Evolutionary conservation across 768 basidiomycete species (phyloP), one percentile per base, ranked within the genome.

Genomic region (Pholiota conissans): DNA sequence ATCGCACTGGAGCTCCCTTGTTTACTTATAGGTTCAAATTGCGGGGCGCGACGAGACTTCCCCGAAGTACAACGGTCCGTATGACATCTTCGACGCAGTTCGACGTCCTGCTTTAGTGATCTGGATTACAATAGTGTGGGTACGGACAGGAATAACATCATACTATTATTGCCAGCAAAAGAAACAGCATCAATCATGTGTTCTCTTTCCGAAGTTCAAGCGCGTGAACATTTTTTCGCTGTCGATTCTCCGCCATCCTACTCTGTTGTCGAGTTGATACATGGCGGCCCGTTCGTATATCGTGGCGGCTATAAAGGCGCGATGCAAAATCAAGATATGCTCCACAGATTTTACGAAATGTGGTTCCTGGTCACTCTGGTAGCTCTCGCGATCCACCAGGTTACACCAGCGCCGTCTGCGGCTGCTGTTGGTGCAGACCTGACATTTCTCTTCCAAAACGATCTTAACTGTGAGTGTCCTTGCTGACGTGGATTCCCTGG

Each of bases 371-470:
- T 52, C 50, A 35, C 48, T 24, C 49, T 57, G 10, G 42, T 52
- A 29, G 37, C 50, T 28, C 50, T 57, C 22, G 56, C 49, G 3
- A 26, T 58, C 37, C 57, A 26, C 29, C 42, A 53, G 42, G 32
- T 49, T 14, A 53, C 59, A 5, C 48, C 63, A 29, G 47, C 55
- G 4, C 59, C 65, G 6, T 67, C 62, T 20, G 42, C 62, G 1
- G 52, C 47, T 34, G 52, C n/a, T 28, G 56, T 68, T 26, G 64
- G 63, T 4, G 58, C 65, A 16, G 69, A 68, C 50, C 45, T 74
- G 28, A 67, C 65, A 2, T 61, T 74, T 29, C 60, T 72, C 10
- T 69, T 70, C 56, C 73, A 73, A 63, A 73, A 72, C 48, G 68
- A 73, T 35, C 65, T 74, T 11, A 67, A 73, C 57, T 72, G 71